phyloP scores from a whole-genome alignment of 2,329 filamentous ascomycete species.

The Hypoxylon sp. region DNA sequence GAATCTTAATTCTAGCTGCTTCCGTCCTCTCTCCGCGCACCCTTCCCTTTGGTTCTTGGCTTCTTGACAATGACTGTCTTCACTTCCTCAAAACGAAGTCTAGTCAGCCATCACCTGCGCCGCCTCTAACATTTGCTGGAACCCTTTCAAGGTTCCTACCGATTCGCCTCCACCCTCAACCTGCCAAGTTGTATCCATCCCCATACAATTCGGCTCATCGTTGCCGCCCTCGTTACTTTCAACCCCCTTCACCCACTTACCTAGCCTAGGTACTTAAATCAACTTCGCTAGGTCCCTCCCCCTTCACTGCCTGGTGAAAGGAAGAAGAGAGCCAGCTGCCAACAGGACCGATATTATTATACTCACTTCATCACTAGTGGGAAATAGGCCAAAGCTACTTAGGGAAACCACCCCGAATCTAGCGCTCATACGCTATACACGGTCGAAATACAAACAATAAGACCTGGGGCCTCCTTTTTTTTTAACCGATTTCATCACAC shows the following conservation, averaged over 20 bases:
- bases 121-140: conserved; percentile 55
- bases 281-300: neutral
- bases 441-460: conserved; percentile 27
- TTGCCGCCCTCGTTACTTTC: conserved; percentile 28
- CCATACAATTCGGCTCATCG: conserved; percentile 20
- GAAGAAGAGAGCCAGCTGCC: conserved; percentile 10
- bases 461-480: conserved; percentile 18
- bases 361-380: conserved; percentile 18
- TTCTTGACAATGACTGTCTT: conserved; percentile 52
- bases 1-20: conserved; percentile 47
- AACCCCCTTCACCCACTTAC: conserved; percentile 17
- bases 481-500: conserved; percentile 5
- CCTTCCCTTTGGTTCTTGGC: conserved; percentile 34
- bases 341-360: conserved; percentile 14
- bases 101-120: conserved; percentile 46
- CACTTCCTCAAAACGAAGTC: conserved; percentile 49
- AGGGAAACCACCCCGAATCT: neutral
- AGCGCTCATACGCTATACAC: conserved; percentile 18
- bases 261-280: conserved; percentile 4
- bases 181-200: conserved; percentile 7
- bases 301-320: neutral
- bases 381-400: conserved; percentile 18
- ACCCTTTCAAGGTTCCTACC: conserved; percentile 55
- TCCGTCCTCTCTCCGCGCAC: conserved; percentile 30
- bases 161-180: conserved; percentile 29